Percentiles rank a stretch among this genome's conserved stretches.
Conservation (phyloP, 768 basidiomycete genomes). For the Crassisporium funariophilum region DNA sequence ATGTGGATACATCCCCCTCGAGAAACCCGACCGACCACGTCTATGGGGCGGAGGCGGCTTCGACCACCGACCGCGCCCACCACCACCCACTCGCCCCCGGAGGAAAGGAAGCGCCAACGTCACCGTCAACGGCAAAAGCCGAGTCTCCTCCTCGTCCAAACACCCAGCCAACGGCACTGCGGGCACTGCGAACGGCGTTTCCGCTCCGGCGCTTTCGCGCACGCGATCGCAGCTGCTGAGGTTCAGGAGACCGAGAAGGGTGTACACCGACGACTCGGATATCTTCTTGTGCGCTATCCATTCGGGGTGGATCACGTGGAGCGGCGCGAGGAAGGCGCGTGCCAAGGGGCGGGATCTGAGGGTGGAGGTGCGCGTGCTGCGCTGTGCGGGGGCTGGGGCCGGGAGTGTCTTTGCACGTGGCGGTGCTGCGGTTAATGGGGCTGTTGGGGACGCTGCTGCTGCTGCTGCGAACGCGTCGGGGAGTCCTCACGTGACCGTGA, state of each 20-base stretch:
- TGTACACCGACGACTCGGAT: slow-evolving; percentile 82
- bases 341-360: slow-evolving; percentile 40
- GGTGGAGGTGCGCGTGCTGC: slow-evolving; percentile 42
- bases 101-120: slow-evolving; percentile 14
- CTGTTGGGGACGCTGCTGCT: slow-evolving; percentile 3
- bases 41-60: slow-evolving; percentile 71
- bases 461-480: slow-evolving; percentile 9
- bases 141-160: background rate
- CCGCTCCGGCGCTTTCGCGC: slow-evolving; percentile 19
- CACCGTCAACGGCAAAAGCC: background rate
- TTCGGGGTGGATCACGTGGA: slow-evolving; percentile 58
- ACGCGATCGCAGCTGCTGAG: no score
- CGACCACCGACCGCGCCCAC: slow-evolving; percentile 29
- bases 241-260: no score
- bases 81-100: slow-evolving; percentile 13
- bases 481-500: slow-evolving; percentile 6
- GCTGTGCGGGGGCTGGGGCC: slow-evolving; percentile 36
- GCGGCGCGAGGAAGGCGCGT: slow-evolving; percentile 40
- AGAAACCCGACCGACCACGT: slow-evolving; percentile 53
- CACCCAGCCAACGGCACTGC: slow-evolving; percentile 2
- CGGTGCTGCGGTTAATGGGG: background rate
- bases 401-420: slow-evolving; percentile 29
- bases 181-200: background rate
- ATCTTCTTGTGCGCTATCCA: slow-evolving; percentile 70
- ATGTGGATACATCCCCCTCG: slow-evolving; percentile 54